Percentiles rank a stretch among this genome's conserved stretches.
phyloP scores from a whole-genome alignment of 2,329 filamentous ascomycete species.

The Plectosphaerella plurivora region DNA sequence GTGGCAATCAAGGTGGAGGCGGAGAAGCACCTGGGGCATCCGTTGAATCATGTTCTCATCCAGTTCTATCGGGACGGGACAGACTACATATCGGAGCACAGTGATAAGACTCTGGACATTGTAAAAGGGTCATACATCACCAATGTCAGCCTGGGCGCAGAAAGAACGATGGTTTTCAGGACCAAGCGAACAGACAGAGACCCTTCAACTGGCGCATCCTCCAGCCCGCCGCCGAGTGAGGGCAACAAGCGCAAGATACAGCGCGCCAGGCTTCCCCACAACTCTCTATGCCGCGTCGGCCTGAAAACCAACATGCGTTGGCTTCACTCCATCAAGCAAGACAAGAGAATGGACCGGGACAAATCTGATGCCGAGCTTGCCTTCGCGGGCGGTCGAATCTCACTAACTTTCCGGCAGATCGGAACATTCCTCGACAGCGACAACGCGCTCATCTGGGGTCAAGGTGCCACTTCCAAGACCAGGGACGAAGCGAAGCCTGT shows the following conservation, averaged over 20 bases:
- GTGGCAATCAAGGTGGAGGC: slow-evolving; percentile 62
- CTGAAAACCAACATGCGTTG: slow-evolving; percentile 77
- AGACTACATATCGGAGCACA: slow-evolving; percentile 95
- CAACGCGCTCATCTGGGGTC: slow-evolving; percentile 78
- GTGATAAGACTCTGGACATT: slow-evolving; percentile 94
- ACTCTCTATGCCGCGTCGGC: slow-evolving; percentile 82
- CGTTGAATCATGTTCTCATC: slow-evolving; percentile 86
- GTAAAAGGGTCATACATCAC: slow-evolving; percentile 76
- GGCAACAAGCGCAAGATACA: slow-evolving; percentile 50
- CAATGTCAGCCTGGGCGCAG: slow-evolving; percentile 89
- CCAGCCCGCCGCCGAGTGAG: not conserved
- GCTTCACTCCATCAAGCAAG: slow-evolving; percentile 87
- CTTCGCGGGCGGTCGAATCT: slow-evolving; percentile 74
- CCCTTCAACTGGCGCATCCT: slow-evolving; percentile 12
- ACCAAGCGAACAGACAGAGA: slow-evolving; percentile 63
- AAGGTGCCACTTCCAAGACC: slow-evolving; percentile 73
- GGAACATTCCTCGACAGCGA: slow-evolving; percentile 73
- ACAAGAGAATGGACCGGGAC: slow-evolving; percentile 67
- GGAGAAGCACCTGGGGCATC: slow-evolving; percentile 70
- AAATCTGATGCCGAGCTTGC: slow-evolving; percentile 68
- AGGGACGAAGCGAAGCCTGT: slow-evolving; percentile 56
- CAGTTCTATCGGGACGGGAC: slow-evolving; percentile 86
- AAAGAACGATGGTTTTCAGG: slow-evolving; percentile 83
- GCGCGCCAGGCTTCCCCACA: slow-evolving; percentile 75
- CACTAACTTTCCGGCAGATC: slow-evolving; percentile 85